These are phyloP conservation scores for Takakia lepidozioides DNA, from an alignment of 225 moss, liverwort and hornwort genomes.

Conservation along the genomic window DNA sequence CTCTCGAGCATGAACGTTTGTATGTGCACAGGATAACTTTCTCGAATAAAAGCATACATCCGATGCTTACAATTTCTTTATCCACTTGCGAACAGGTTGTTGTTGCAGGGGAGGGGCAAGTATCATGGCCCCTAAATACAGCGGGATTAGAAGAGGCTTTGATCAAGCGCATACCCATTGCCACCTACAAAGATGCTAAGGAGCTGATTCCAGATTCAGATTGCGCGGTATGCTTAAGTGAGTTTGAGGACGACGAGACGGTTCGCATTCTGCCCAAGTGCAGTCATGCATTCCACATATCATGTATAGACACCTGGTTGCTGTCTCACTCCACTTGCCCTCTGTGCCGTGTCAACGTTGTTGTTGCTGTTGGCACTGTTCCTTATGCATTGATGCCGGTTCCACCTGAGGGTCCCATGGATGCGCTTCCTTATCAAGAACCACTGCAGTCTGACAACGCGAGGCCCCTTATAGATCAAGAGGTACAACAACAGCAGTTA, in stretches of 20 bases:
- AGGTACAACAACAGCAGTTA: too few species aligned
- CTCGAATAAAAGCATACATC: too few species aligned
- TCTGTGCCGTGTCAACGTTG: constrained; percentile 66
- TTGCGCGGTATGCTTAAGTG: constrained; percentile 73
- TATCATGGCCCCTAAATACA: constrained; percentile 24
- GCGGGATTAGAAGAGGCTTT: constrained; percentile 59
- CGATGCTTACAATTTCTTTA: too few species aligned
- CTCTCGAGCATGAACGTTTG: too few species aligned
- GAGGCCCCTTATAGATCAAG: too few species aligned
- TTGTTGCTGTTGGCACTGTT: too few species aligned
- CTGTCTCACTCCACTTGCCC: constrained; percentile 60
- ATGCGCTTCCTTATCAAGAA: too few species aligned
- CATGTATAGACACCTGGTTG: constrained; percentile 85
- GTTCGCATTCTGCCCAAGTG: constrained; percentile 81
- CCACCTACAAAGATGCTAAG: constrained; percentile 38
- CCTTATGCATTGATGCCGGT: too few species aligned
- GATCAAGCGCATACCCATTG: constrained; percentile 58
- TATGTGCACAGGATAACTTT: too few species aligned
- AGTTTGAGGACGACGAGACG: constrained; percentile 61
- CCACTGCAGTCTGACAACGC: too few species aligned
- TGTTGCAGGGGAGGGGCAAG: constrained; percentile 21
- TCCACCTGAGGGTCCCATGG: too few species aligned
- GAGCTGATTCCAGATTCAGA: constrained; percentile 60
- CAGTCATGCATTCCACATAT: constrained; percentile 68
- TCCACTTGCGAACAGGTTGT: too few species aligned